phyloP scores from a whole-genome alignment of 495 filamentous ascomycete species.

The Daldinia decipiens region DNA sequence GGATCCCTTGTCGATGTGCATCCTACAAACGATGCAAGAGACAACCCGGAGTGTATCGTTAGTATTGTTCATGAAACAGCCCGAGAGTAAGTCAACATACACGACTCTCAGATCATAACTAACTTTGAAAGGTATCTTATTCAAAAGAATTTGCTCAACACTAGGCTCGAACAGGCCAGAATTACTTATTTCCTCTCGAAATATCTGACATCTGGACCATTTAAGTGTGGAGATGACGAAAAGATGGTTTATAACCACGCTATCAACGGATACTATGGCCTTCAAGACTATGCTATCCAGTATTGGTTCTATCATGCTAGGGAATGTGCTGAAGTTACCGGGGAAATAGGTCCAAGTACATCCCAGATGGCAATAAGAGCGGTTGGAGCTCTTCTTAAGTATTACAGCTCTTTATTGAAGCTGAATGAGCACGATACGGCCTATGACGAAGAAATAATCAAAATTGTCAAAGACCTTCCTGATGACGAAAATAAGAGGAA shows the following conservation, averaged over 20 bases:
- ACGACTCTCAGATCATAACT: neutral
- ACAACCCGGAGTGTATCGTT: neutral
- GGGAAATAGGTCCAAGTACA: neutral
- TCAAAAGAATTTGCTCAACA: neutral
- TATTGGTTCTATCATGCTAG: neutral
- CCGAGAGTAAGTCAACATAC: neutral
- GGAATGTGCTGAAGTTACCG: neutral
- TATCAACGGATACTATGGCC: neutral
- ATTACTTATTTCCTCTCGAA: neutral
- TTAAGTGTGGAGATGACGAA: neutral
- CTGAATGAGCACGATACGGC: too few species aligned
- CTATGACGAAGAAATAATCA: neutral
- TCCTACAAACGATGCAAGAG: neutral
- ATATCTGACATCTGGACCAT: neutral
- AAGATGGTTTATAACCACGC: neutral
- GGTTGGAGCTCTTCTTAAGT: too few species aligned
- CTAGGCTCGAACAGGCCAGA: neutral
- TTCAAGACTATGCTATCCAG: conserved; percentile 1
- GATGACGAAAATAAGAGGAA: neutral
- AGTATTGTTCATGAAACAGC: neutral
- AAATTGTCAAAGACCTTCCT: neutral
- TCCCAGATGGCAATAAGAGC: too few species aligned
- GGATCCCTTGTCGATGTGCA: neutral
- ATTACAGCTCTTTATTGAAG: too few species aligned
- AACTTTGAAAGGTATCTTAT: neutral